Evolutionary conservation across 2,329 filamentous ascomycete genomes (phyloP).

Genomic region (Epicoccum nigrum): DNA sequence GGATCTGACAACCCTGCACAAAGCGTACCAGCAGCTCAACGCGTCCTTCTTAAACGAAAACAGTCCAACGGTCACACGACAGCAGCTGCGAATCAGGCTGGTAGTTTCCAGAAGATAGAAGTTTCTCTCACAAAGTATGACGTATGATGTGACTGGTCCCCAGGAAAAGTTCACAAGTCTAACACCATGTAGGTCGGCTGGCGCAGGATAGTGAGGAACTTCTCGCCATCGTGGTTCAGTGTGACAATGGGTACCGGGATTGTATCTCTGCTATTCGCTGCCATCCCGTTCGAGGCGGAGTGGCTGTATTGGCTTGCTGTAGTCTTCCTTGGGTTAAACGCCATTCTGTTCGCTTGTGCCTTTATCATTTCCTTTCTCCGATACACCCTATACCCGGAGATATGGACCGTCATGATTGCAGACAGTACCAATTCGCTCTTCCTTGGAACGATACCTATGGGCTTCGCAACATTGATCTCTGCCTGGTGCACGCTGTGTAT

Average conservation of each 20-base stretch:
- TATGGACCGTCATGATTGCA: constrained; percentile 68
- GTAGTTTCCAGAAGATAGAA: background rate
- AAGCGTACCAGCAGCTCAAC: constrained; percentile 29
- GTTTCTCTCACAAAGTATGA: constrained; percentile 34
- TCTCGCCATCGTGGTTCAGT: constrained; percentile 47
- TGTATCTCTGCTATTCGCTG: constrained; percentile 66
- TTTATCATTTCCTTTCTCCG: constrained; percentile 62
- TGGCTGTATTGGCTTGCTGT: constrained; percentile 67
- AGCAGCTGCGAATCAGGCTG: background rate
- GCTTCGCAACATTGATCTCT: constrained; percentile 70
- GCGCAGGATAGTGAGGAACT: constrained; percentile 46
- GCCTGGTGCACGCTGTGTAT: constrained; percentile 67
- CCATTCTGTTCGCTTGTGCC: constrained; percentile 63
- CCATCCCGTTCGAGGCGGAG: constrained; percentile 64
- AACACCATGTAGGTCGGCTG: constrained; percentile 34
- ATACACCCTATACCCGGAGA: constrained; percentile 69
- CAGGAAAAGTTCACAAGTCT: background rate
- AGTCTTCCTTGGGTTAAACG: constrained; percentile 66
- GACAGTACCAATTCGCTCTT: constrained; percentile 73
- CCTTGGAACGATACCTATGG: constrained; percentile 71
- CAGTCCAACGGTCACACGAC: constrained; percentile 20
- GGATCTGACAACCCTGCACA: constrained; percentile 38
- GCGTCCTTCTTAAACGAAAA: constrained; percentile 20
- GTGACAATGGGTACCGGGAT: constrained; percentile 69
- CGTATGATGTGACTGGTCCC: constrained; percentile 11